Conservation (phyloP, 2,329 filamentous ascomycete genomes). For the Trichoderma asperellum region DNA sequence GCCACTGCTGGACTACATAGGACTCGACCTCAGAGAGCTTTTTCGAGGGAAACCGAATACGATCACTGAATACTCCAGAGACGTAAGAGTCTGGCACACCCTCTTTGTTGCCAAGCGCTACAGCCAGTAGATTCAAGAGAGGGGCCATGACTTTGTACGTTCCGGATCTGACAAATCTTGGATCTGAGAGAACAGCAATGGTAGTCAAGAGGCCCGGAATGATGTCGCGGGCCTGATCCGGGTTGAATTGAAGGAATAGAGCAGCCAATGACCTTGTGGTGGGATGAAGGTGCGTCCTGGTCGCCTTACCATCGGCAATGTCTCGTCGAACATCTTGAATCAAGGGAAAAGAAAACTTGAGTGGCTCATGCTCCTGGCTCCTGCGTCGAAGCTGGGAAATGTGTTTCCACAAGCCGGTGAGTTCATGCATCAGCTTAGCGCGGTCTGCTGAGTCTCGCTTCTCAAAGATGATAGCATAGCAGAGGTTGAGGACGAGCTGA, state of each 20-base stretch:
- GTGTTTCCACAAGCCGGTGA: slow-evolving; percentile 45
- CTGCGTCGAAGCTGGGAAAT: slow-evolving; percentile 42
- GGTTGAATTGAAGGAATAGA: slow-evolving; percentile 41
- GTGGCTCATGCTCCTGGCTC: slow-evolving; percentile 33
- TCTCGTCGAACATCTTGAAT: slow-evolving; percentile 37
- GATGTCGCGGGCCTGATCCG: slow-evolving; percentile 35
- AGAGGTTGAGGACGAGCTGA: slow-evolving; percentile 42
- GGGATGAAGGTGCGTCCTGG: slow-evolving; percentile 20
- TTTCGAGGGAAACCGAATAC: slow-evolving; percentile 29
- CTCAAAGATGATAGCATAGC: slow-evolving; percentile 33
- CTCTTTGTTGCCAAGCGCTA: slow-evolving; percentile 33
- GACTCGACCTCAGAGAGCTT: slow-evolving; percentile 34
- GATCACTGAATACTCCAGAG: slow-evolving; percentile 30
- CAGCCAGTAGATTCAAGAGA: slow-evolving; percentile 37
- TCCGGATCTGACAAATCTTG: slow-evolving; percentile 28
- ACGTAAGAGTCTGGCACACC: slow-evolving; percentile 33
- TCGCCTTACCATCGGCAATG: slow-evolving; percentile 10
- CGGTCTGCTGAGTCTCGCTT: slow-evolving; percentile 31
- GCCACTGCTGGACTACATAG: slow-evolving; percentile 41
- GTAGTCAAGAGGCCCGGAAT: slow-evolving; percentile 42
- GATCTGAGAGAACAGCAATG: slow-evolving; percentile 40
- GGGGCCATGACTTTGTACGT: slow-evolving; percentile 36
- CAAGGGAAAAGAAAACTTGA: slow-evolving; percentile 41
- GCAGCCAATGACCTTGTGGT: slow-evolving; percentile 36
- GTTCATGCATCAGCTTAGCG: slow-evolving; percentile 35